Evolutionary conservation across 768 basidiomycete species (phyloP).

Genomic region (Mycena galopus): DNA sequence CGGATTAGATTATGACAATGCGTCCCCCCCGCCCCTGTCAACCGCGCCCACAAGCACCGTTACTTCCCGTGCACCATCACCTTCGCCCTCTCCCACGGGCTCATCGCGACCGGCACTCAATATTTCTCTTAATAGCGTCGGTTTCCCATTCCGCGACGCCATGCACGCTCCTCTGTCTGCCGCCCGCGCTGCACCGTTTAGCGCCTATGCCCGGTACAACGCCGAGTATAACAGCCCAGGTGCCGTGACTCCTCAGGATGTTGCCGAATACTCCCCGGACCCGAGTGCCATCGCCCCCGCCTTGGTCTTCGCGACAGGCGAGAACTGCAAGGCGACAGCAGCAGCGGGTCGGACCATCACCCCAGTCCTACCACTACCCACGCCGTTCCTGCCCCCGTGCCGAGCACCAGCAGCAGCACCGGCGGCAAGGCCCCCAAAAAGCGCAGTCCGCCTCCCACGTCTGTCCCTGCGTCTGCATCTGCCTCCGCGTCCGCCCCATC

Average conservation of each 20-base stretch:
- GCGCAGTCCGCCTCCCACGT: slow-evolving; percentile 4
- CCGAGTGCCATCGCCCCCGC: slow-evolving; percentile 27
- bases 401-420: not conserved
- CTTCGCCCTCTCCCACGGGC: slow-evolving; percentile 26
- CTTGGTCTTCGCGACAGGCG: slow-evolving; percentile 33
- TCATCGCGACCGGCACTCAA: slow-evolving; percentile 38
- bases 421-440: slow-evolving; percentile 7
- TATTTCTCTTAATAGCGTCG: slow-evolving; percentile 28
- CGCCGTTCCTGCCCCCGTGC: not conserved
- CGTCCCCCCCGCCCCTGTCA: slow-evolving; percentile 43
- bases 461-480: no score
- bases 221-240: slow-evolving; percentile 28
- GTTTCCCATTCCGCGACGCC: slow-evolving; percentile 32
- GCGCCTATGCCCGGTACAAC: slow-evolving; percentile 32
- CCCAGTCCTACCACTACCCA: not conserved
- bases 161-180: slow-evolving; percentile 29
- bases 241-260: slow-evolving; percentile 17
- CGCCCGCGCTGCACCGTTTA: slow-evolving; percentile 22
- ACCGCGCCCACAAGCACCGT: slow-evolving; percentile 36
- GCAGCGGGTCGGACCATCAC: not conserved
- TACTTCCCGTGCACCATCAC: slow-evolving; percentile 35
- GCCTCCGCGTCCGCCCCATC: slow-evolving; percentile 28
- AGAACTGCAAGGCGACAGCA: slow-evolving; percentile 23
- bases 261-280: slow-evolving; percentile 16
- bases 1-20: slow-evolving; percentile 69